phyloP scores from a whole-genome alignment of 768 basidiomycete genomes.

The Amanita pseudoporphyria region DNA sequence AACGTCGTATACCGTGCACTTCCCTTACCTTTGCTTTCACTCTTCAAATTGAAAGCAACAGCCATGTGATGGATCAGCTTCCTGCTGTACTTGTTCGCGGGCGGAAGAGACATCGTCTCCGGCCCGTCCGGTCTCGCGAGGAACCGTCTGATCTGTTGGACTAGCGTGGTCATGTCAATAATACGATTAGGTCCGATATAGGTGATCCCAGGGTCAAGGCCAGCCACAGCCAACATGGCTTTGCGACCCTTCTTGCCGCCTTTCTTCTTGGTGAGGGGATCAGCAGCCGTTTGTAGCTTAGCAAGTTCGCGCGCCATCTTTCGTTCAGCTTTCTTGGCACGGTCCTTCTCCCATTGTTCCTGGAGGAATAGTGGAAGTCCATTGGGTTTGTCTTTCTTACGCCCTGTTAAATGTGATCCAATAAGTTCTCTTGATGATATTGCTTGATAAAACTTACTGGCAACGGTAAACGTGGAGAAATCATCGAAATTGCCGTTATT shows the following conservation, averaged over 20 bases:
- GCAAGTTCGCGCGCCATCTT: conserved; percentile 55
- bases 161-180: conserved; percentile 58
- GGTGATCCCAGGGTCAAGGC: conserved; percentile 35
- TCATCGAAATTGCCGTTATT: conserved; percentile 44
- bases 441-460: conserved; percentile 34
- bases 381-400: conserved; percentile 43
- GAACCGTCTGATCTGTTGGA: conserved; percentile 64
- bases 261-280: conserved; percentile 53
- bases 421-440: neutral
- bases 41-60: conserved; percentile 67
- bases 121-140: conserved; percentile 42
- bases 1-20: conserved; percentile 69
- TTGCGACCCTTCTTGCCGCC: conserved; percentile 64
- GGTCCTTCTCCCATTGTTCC: conserved; percentile 73
- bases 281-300: conserved; percentile 45
- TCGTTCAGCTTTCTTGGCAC: conserved; percentile 68
- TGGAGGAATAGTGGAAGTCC: conserved; percentile 48
- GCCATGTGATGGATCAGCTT: conserved; percentile 76
- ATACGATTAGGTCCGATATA: conserved; percentile 37
- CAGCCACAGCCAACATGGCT: conserved; percentile 49
- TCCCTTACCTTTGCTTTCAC: conserved; percentile 65
- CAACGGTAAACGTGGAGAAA: conserved; percentile 30
- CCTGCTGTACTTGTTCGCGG: conserved; percentile 64
- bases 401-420: conserved; percentile 18
- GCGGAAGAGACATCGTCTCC: conserved; percentile 58